Conservation (phyloP, 257 asterid species). For the Jaltomata sinuosa region DNA sequence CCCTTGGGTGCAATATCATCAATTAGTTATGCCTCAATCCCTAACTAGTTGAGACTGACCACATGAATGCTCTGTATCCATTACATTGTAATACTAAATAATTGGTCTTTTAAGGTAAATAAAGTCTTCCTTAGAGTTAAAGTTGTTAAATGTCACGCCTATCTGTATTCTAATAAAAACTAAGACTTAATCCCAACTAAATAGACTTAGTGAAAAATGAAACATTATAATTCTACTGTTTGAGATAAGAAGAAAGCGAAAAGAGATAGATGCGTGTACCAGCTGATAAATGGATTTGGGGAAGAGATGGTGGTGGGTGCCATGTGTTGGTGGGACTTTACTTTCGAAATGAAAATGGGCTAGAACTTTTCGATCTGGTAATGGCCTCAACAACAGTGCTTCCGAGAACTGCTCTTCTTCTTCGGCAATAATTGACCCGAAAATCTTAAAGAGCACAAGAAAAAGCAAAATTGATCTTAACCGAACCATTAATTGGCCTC, state of each 20-base stretch:
- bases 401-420: constrained; percentile 52
- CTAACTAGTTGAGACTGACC: background rate
- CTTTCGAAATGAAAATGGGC: constrained; percentile 87
- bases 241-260: background rate
- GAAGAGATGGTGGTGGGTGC: constrained; percentile 84
- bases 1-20: too few species aligned
- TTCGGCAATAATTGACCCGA: constrained; percentile 26
- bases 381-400: constrained; percentile 80
- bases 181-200: background rate
- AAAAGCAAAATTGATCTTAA: constrained; percentile 21
- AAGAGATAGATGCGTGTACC: constrained; percentile 25
- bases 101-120: background rate
- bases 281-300: constrained; percentile 93
- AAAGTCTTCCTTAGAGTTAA: background rate
- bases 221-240: background rate
- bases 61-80: background rate
- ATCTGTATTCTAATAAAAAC: background rate
- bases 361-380: constrained; percentile 88
- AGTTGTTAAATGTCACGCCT: background rate
- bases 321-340: constrained; percentile 71
- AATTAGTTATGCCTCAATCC: background rate
- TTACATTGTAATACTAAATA: background rate
- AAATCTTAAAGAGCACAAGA: constrained; percentile 25
- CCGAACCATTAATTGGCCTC: constrained; percentile 23
- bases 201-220: background rate